Conservation (phyloP, 768 basidiomycete genomes). For the Leccinum subgranulosum region DNA sequence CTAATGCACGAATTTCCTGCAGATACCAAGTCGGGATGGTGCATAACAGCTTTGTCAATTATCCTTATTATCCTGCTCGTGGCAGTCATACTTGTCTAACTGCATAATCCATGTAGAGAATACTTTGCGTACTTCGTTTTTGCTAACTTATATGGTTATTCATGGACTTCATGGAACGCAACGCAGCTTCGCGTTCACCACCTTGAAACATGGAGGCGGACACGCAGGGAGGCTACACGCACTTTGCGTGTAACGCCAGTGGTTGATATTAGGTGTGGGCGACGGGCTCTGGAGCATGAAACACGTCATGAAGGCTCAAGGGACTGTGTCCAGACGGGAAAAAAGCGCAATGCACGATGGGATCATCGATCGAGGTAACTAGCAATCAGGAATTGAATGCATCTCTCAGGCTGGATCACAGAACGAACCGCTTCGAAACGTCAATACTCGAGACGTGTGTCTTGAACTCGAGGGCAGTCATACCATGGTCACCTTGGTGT, state of each 20-base stretch:
- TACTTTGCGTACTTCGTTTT: constrained; percentile 7
- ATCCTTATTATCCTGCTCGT: constrained; percentile 75
- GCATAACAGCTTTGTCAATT: constrained; percentile 80
- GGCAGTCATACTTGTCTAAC: constrained; percentile 71
- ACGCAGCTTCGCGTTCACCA: background rate
- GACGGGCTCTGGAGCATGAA: background rate
- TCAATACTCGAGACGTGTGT: background rate
- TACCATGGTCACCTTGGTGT: background rate
- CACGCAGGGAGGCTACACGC: background rate
- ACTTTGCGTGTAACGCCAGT: background rate
- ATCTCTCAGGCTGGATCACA: background rate
- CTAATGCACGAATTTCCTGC: constrained; percentile 6
- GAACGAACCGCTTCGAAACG: background rate
- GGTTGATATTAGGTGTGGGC: background rate
- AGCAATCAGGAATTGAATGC: background rate
- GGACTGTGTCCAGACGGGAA: background rate
- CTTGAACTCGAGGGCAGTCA: background rate
- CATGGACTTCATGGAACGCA: background rate
- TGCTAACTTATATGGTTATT: constrained; percentile 17
- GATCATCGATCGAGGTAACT: background rate
- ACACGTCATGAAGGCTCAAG: background rate
- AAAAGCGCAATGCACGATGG: background rate
- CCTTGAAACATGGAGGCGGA: background rate
- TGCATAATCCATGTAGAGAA: background rate
- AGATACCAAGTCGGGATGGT: constrained; percentile 91